Evolutionary conservation across 2,329 filamentous ascomycete genomes (phyloP).

Genomic region (Fusarium sterilihyphosum): DNA sequence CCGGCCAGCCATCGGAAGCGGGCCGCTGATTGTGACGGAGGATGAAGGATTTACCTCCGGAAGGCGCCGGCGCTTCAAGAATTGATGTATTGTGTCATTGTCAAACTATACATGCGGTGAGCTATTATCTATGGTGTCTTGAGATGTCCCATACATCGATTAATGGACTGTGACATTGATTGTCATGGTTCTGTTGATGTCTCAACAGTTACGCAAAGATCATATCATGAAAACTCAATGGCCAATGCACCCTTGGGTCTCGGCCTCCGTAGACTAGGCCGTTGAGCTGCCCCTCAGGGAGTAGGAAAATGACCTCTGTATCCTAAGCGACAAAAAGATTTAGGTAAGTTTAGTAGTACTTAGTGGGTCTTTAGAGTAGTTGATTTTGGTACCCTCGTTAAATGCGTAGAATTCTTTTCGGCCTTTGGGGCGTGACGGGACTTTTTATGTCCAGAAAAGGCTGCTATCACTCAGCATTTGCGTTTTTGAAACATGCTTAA

Average conservation of each 20-base stretch:
- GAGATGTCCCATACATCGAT: neutral
- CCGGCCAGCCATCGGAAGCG: constrained; percentile 41
- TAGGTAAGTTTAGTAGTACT: neutral
- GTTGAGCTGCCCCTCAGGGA: neutral
- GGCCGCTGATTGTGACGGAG: constrained; percentile 32
- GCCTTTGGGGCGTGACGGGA: neutral
- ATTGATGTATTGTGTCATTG: neutral
- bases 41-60: constrained; percentile 9
- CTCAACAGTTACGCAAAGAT: constrained; percentile 1
- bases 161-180: neutral
- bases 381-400: neutral
- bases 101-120: neutral
- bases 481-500: neutral
- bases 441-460: neutral
- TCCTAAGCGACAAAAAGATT: neutral
- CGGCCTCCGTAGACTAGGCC: constrained; percentile 2
- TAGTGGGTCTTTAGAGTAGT: neutral
- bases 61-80: neutral
- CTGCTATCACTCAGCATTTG: neutral
- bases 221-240: constrained; percentile 1
- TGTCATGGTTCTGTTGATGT: neutral
- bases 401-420: neutral
- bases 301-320: too few relatives aligned
- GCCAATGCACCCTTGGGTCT: neutral
- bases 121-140: neutral